These are phyloP conservation scores for Botrytis porri DNA, from an alignment of 2,329 filamentous ascomycete species.

Conservation along the genomic window DNA sequence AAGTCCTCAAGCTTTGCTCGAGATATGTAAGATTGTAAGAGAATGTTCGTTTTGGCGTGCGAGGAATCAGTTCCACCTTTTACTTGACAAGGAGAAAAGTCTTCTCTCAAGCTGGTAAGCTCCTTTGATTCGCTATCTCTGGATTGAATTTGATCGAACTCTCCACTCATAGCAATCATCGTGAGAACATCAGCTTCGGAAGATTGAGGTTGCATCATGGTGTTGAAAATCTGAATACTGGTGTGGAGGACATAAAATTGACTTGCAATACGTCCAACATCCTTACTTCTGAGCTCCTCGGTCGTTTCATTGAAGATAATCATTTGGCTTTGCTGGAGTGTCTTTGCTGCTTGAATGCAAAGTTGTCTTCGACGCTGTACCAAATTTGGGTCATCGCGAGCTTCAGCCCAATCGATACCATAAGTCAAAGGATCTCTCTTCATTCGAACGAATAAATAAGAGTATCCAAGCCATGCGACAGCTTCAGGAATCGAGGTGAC, in stretches of 20 bases:
- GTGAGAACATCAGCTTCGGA: conserved; percentile 89
- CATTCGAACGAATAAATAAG: conserved; percentile 97
- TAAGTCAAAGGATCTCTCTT: conserved; percentile 86
- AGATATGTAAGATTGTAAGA: conserved; percentile 92
- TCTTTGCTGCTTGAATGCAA: conserved; percentile 82
- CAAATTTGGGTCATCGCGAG: conserved; percentile 80
- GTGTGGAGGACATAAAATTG: conserved; percentile 95
- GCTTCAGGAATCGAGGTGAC: conserved; percentile 93
- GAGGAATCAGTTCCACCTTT: conserved; percentile 65
- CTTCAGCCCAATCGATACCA: conserved; percentile 92
- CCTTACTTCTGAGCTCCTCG: conserved; percentile 89
- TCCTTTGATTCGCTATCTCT: conserved; percentile 89
- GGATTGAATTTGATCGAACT: conserved; percentile 96
- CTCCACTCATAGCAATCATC: conserved; percentile 97
- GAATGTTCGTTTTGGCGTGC: conserved; percentile 91
- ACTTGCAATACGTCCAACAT: conserved; percentile 93
- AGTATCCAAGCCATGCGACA: conserved; percentile 96
- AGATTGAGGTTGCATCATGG: conserved; percentile 81
- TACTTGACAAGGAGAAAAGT: conserved; percentile 68
- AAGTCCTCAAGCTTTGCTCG: conserved; percentile 87
- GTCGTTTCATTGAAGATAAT: conserved; percentile 96
- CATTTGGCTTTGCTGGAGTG: conserved; percentile 93
- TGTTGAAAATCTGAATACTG: conserved; percentile 94
- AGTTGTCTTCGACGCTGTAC: conserved; percentile 82
- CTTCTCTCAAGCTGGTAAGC: conserved; percentile 66